Evolutionary conservation across 2,329 filamentous ascomycete genomes (phyloP).

Genomic region (Tolypocladium sp.): DNA sequence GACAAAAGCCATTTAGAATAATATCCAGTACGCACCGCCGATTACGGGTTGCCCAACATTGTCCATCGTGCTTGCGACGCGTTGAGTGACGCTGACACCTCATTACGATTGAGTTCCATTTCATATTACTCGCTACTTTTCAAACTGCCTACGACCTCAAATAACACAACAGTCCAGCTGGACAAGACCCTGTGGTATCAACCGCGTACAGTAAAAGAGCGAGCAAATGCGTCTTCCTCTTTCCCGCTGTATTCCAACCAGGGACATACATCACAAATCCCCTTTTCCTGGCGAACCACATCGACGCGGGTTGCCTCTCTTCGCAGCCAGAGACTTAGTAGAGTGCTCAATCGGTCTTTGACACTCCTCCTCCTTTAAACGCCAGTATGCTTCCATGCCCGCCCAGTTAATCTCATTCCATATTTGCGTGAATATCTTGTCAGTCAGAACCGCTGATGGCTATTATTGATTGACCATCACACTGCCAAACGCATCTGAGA

Average conservation of each 20-base stretch:
- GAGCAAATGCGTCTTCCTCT: not conserved
- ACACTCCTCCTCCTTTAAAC: slow-evolving; percentile 10
- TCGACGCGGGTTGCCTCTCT: not conserved
- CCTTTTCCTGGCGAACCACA: not conserved
- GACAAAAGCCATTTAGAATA: not conserved
- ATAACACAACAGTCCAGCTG: not conserved
- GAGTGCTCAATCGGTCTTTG: not conserved
- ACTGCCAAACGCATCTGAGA: slow-evolving; percentile 46
- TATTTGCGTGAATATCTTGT: not conserved
- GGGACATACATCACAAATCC: not conserved
- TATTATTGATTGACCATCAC: slow-evolving; percentile 37
- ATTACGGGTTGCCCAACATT: not conserved
- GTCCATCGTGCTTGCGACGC: not conserved
- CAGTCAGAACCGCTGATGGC: not conserved
- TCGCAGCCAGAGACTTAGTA: not conserved
- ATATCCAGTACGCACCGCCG: not conserved
- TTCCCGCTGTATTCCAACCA: not conserved
- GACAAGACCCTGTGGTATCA: slow-evolving; percentile 4
- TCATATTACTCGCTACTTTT: not conserved
- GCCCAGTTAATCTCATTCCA: slow-evolving; percentile 33
- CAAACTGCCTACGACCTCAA: not conserved
- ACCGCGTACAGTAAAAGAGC: not conserved
- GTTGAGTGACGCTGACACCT: not conserved
- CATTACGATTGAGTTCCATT: not conserved
- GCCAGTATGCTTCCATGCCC: slow-evolving; percentile 26